A percentile compares a stretch with the other conserved stretches of the same genome.
Conservation (phyloP, 805 yeast species). For the Maudiozyma pseudohumilis region DNA sequence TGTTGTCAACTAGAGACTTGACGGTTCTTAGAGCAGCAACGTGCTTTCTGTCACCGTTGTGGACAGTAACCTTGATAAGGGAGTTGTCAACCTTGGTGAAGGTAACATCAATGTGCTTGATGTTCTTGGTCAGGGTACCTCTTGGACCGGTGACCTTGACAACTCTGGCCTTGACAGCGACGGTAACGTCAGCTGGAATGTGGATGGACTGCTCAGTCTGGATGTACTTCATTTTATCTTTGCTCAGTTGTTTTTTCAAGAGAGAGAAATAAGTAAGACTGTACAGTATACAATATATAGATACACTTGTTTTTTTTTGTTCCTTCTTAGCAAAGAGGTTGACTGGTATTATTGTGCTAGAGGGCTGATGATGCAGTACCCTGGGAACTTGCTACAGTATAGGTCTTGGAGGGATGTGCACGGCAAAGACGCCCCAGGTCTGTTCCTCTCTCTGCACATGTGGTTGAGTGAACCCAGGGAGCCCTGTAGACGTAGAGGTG, state of each 20-base stretch:
- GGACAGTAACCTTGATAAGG: slow-evolving; percentile 86
- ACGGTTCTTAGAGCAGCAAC: slow-evolving; percentile 99
- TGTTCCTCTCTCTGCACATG: too few relatives aligned
- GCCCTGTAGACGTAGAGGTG: too few relatives aligned
- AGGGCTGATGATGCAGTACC: too few relatives aligned
- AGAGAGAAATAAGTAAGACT: not conserved
- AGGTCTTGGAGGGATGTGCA: too few relatives aligned
- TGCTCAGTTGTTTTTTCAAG: slow-evolving; percentile 2
- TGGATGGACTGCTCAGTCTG: slow-evolving; percentile 77
- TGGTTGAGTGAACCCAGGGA: too few relatives aligned
- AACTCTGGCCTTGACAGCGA: slow-evolving; percentile 82
- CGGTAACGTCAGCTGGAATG: slow-evolving; percentile 87
- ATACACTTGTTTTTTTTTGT: too few relatives aligned
- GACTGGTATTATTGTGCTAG: too few relatives aligned
- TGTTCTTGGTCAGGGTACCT: slow-evolving; percentile 84
- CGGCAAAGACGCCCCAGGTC: too few relatives aligned
- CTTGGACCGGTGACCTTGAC: slow-evolving; percentile 95
- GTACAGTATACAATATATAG: not conserved
- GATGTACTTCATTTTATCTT: slow-evolving; percentile 87
- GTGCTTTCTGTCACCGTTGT: slow-evolving; percentile 99
- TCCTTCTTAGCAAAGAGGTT: too few relatives aligned
- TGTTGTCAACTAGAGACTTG: slow-evolving; percentile 86
- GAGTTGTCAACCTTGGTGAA: slow-evolving; percentile 65
- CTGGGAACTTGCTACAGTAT: too few relatives aligned
- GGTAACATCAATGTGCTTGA: slow-evolving; percentile 90